These are phyloP conservation scores for Paxillus rubicundulus DNA, from an alignment of 768 basidiomycete species.

Conservation along the genomic window DNA sequence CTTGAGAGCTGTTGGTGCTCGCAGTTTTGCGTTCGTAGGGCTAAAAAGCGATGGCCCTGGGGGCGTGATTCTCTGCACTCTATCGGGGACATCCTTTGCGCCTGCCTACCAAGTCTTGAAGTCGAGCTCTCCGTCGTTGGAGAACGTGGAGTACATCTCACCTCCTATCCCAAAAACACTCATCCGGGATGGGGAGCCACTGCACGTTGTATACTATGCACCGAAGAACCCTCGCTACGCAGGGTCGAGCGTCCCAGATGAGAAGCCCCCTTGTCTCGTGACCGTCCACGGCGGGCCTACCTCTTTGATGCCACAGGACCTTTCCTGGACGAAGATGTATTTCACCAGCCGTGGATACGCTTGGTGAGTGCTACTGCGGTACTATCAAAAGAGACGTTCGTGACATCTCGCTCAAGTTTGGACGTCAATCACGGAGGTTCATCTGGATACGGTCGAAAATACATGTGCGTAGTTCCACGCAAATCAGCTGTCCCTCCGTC, in stretches of 20 bases:
- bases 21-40: not conserved
- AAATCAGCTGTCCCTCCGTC: not conserved
- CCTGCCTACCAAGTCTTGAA: constrained; percentile 1
- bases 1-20: not conserved
- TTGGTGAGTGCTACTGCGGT: constrained; percentile 42
- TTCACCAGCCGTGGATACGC: constrained; percentile 69
- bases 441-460: constrained; percentile 66
- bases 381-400: not conserved
- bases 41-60: constrained; percentile 1
- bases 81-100: constrained; percentile 1
- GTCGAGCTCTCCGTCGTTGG: constrained; percentile 16
- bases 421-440: constrained; percentile 79
- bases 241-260: constrained; percentile 39
- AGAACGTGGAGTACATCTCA: constrained; percentile 8
- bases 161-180: constrained; percentile 5
- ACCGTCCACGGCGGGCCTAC: constrained; percentile 74
- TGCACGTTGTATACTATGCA: constrained; percentile 58
- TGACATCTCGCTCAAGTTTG: constrained; percentile 46
- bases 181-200: constrained; percentile 18
- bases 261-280: constrained; percentile 66
- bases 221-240: constrained; percentile 60
- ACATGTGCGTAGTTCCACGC: constrained; percentile 37
- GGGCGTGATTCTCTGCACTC: constrained; percentile 1
- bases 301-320: constrained; percentile 37
- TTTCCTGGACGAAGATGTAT: constrained; percentile 55